Base-by-base conservation (phyloP, 495 filamentous ascomycete genomes). In the Podospora australis region DNA sequence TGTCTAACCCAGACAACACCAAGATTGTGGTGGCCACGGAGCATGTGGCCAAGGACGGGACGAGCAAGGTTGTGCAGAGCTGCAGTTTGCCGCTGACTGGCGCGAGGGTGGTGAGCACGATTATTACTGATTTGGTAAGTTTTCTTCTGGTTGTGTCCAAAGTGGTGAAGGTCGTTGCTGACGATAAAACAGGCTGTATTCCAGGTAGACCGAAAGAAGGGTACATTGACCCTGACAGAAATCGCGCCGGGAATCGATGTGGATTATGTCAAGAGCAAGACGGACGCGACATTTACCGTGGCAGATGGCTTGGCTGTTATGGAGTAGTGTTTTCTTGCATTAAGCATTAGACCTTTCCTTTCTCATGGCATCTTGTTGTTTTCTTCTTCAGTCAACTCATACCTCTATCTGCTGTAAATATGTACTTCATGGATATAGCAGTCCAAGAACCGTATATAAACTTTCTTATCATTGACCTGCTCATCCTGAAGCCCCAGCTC, bases 21-120 rank as follows among this genome's bases (percentile, higher is more conserved):
- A 81, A 80, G 64, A 77, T 82, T 46, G 77, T 82, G 6, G 77
- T 82, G 0, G 72, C 77, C 6, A 82, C 78, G 30, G 78, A 82
- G 58, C 78, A 82, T 54, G 73, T 78, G 10, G 77, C 78, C 53
- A 81, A 80, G 68, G 76, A 77, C 44, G 78, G 78, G 7, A 58
- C 70, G 21, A 72, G 74, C 48, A 82, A 82, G 70, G 71, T 82
- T 44, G 71, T 81, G 20, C 72, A 80, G 57, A 63, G 67, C 44
- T 79, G 77, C 56, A 69, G 68, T 39, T 60, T 82, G 48, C 78
- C 78, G 14, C 55, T 81, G 49, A 82, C 78, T 13, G 78, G 78
- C 0, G 70, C 69, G 45, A 56, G 70, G 16, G 68, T 72, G 11
- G 75, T 77, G 25, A 73, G 64, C 52, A 73, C 73, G n/a, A 76